These are phyloP conservation scores for Cryptococcus jaspeensis DNA, from an alignment of 1,284 basidiomycete species.

Conservation along the genomic window DNA sequence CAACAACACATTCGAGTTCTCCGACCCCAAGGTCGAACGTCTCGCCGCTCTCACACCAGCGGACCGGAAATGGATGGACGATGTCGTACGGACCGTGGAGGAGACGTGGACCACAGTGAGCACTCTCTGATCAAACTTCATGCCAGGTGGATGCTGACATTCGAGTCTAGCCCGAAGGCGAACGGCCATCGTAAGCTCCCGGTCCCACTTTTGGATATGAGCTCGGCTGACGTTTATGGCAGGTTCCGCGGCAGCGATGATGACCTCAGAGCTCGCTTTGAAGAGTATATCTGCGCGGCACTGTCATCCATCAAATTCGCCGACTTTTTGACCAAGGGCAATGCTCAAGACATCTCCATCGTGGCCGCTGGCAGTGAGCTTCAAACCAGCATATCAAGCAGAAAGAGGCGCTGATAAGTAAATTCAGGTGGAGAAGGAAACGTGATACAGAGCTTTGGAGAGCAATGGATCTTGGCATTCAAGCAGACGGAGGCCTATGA, in stretches of 20 bases:
- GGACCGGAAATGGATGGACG: constrained; percentile 95
- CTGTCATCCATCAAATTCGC: constrained; percentile 75
- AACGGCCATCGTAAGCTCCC: constrained; percentile 20
- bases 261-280: constrained; percentile 73
- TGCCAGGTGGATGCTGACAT: background rate
- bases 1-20: constrained; percentile 76
- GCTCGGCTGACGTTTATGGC: background rate
- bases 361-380: constrained; percentile 19
- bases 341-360: constrained; percentile 29
- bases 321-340: constrained; percentile 59
- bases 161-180: constrained; percentile 21
- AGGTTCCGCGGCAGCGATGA: constrained; percentile 87
- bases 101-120: constrained; percentile 67
- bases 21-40: constrained; percentile 75
- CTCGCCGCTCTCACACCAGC: constrained; percentile 79
- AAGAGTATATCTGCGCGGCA: constrained; percentile 57
- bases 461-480: constrained; percentile 79
- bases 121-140: background rate
- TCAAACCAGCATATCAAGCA: constrained; percentile 5
- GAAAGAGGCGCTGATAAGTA: constrained; percentile 6
- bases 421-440: constrained; percentile 26
- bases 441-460: constrained; percentile 71
- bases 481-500: constrained; percentile 77
- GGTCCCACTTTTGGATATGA: background rate
- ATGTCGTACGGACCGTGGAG: constrained; percentile 74